Evolutionary conservation across 208 protist species (phyloP).

Genomic region (Eutreptiella sp.): DNA sequence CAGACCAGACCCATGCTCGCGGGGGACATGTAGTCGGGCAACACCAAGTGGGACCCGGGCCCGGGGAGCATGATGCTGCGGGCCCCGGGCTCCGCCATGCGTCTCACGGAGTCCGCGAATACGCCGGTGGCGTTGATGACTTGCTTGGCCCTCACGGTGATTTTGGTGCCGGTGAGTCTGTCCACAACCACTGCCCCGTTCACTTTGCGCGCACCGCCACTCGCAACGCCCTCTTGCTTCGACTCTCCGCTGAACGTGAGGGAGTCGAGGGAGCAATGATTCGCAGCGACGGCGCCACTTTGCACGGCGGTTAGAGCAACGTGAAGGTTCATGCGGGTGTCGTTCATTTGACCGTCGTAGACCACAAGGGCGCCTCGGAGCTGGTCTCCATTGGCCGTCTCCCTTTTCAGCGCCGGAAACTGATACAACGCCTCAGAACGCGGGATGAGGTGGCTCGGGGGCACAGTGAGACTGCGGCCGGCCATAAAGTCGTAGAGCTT

Average conservation of each 20-base stretch:
- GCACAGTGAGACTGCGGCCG: slow-evolving; percentile 58
- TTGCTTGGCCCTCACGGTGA: slow-evolving; percentile 65
- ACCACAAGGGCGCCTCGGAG: slow-evolving; percentile 82
- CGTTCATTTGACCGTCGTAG: slow-evolving; percentile 92
- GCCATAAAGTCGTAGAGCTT: slow-evolving; percentile 82
- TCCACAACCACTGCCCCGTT: slow-evolving; percentile 67
- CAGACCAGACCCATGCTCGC: slow-evolving; percentile 66
- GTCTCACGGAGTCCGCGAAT: slow-evolving; percentile 67
- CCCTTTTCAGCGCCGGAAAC: slow-evolving; percentile 62
- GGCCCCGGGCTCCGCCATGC: slow-evolving; percentile 50
- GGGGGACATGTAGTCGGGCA: slow-evolving; percentile 68
- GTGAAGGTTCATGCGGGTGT: slow-evolving; percentile 84
- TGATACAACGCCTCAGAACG: slow-evolving; percentile 59
- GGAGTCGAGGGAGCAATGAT: slow-evolving; percentile 72
- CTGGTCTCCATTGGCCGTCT: slow-evolving; percentile 44
- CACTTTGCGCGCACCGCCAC: slow-evolving; percentile 41
- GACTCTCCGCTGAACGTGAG: slow-evolving; percentile 49
- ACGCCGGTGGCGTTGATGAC: slow-evolving; percentile 82
- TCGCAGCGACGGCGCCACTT: slow-evolving; percentile 78
- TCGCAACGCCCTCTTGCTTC: neutral
- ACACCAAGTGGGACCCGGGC: slow-evolving; percentile 69
- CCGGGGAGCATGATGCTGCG: slow-evolving; percentile 59
- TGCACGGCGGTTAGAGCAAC: slow-evolving; percentile 83
- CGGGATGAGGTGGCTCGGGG: slow-evolving; percentile 67
- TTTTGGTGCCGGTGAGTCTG: slow-evolving; percentile 50